A percentile compares a stretch with the other conserved stretches of the same genome.
Evolutionary conservation across 2,329 filamentous ascomycete genomes (phyloP).

Genomic region (Colletotrichum sp.): DNA sequence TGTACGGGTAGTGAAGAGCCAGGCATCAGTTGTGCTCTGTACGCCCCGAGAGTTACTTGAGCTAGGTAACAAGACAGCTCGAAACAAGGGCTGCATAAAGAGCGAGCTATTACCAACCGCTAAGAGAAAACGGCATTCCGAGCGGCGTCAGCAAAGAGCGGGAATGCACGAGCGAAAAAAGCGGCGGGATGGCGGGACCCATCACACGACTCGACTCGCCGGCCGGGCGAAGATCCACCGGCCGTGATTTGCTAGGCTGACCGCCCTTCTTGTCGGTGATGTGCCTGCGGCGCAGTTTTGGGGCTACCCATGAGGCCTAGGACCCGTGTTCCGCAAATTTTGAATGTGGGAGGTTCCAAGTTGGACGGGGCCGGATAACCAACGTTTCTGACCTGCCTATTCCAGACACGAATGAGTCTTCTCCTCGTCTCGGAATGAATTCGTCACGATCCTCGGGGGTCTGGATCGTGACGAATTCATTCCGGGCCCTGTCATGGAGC

Average conservation of each 20-base stretch:
- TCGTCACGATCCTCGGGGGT: background rate
- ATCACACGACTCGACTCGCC: background rate
- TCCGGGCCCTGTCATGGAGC: background rate
- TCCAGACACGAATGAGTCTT: background rate
- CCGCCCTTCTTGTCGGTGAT: constrained; percentile 8
- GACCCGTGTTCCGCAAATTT: background rate
- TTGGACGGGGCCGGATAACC: background rate
- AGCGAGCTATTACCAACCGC: background rate
- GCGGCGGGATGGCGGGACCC: background rate
- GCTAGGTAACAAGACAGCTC: background rate
- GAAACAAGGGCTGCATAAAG: background rate
- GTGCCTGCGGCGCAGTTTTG: background rate
- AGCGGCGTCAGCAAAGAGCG: background rate
- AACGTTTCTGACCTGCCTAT: background rate
- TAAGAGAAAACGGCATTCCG: background rate
- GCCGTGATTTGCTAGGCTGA: constrained; percentile 15
- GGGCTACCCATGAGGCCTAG: background rate
- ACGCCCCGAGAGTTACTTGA: background rate
- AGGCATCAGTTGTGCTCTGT: background rate
- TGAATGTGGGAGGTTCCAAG: background rate
- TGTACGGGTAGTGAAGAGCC: background rate
- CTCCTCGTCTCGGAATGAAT: background rate
- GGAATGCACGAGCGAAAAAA: background rate
- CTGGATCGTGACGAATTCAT: background rate
- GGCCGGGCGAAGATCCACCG: background rate